Conservation (phyloP, 345 rosid species). For the Eucalyptus erythrocorys region DNA sequence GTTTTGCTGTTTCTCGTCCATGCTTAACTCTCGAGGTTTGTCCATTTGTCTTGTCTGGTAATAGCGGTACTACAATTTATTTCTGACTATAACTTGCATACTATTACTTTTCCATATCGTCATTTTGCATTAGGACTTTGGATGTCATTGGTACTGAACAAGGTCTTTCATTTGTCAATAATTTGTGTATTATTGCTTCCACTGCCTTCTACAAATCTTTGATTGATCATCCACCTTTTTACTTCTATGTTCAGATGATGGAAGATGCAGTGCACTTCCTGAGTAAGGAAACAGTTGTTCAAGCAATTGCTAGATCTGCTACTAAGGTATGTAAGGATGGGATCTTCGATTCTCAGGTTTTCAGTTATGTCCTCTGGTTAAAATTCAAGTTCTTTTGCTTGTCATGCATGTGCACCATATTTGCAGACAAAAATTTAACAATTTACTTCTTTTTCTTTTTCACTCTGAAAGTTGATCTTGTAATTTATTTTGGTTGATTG, state of each 20-base stretch:
- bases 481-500: neutral
- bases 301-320: conserved; percentile 95
- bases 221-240: neutral
- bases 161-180: neutral
- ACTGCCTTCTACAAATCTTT: neutral
- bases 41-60: neutral
- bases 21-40: conserved; percentile 93
- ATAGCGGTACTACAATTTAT: neutral
- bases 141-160: neutral
- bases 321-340: conserved; percentile 55
- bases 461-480: neutral
- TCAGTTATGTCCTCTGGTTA: neutral
- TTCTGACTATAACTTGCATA: neutral
- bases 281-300: conserved; percentile 90
- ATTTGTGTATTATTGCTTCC: neutral
- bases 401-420: neutral
- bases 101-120: neutral
- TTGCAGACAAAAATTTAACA: neutral
- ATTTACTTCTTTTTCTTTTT: neutral
- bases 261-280: conserved; percentile 99
- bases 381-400: neutral
- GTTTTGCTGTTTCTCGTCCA: conserved; percentile 99
- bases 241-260: conserved; percentile 63
- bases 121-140: neutral
- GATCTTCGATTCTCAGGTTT: neutral